Base-by-base conservation (phyloP, 345 rosid genomes). In the Corchorus capsularis region DNA sequence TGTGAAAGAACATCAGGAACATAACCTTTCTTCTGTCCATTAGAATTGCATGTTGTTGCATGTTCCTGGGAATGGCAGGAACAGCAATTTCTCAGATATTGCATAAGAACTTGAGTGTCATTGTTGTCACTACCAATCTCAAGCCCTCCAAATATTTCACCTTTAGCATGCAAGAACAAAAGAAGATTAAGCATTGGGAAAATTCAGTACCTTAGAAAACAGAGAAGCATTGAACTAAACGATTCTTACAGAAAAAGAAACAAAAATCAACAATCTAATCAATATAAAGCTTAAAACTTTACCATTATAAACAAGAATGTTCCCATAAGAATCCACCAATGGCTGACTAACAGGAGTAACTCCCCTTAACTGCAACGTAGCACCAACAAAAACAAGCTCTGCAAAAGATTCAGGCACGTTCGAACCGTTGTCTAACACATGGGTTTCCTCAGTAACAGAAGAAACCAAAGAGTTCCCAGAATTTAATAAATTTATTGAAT, bases 331-430 rank as follows among this genome's bases (percentile, higher is more conserved):
- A 79, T 93, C 95, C 61, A 82, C 77, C 74, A 96, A 83, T 0
- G 98, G 96, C 82, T 91, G 98, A 47, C 46, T 67, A 3, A 89
- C 72, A 67, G 91, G 83, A 82, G 20, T 35, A 5, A 85, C 69
- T 59, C 98, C 99, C 83, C 96, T 84, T 64, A 92, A 90, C 86
- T 96, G 98, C 74, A 93, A 87, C 0, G 94, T 88, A 47, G 98
- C 86, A 49, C 94, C 99, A 22, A 92, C 64, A 69, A 93, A 92
- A 53, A 80, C 79, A 80, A 92, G 46, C 66, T 93, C 87, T 20
- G 80, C 93, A 4, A 34, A 72, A 75, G 72, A 43, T 43, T 63
- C 52, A 41, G 32, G 8, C 37, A 49, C 22, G 7, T 5, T 54
- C 17, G 66, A 27, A 63, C 67, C 43, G n/a, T 77, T 56, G 27